Evolutionary conservation across 805 yeast species (phyloP).

Genomic region (Saccharomycopsis synnaedendra): DNA sequence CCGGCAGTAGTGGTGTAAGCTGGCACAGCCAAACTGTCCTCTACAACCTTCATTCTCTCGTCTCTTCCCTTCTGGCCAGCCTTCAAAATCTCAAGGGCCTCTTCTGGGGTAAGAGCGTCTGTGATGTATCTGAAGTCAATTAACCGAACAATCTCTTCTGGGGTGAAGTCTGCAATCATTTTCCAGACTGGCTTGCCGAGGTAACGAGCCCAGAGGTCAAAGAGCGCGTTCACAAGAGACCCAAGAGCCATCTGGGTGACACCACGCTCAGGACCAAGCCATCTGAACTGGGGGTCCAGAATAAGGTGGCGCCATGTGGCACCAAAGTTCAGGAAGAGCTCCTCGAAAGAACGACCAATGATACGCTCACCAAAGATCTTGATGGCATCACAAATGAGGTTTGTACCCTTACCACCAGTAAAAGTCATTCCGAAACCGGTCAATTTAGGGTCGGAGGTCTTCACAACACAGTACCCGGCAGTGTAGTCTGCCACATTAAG

Average conservation of each 20-base stretch:
- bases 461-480: conserved; percentile 26
- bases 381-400: conserved; percentile 26
- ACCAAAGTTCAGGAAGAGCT: conserved; percentile 28
- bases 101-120: conserved; percentile 33
- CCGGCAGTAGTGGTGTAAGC: conserved; percentile 36
- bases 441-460: conserved; percentile 21
- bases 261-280: conserved; percentile 37
- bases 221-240: conserved; percentile 29
- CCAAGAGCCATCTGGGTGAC: conserved; percentile 31
- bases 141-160: conserved; percentile 29
- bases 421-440: conserved; percentile 33
- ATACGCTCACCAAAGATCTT: conserved; percentile 27
- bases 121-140: conserved; percentile 31
- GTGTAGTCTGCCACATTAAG: conserved; percentile 32
- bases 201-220: conserved; percentile 33
- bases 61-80: conserved; percentile 24
- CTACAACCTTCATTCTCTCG: conserved; percentile 24
- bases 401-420: conserved; percentile 30
- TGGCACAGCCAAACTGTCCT: conserved; percentile 27
- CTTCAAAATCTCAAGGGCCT: conserved; percentile 25
- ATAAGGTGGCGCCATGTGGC: conserved; percentile 30
- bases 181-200: conserved; percentile 30
- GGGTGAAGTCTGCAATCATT: conserved; percentile 30
- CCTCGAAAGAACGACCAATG: conserved; percentile 23
- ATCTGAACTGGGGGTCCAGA: conserved; percentile 29